Conservation (phyloP, 2,329 filamentous ascomycete genomes). For the Penicillium oxalicum region DNA sequence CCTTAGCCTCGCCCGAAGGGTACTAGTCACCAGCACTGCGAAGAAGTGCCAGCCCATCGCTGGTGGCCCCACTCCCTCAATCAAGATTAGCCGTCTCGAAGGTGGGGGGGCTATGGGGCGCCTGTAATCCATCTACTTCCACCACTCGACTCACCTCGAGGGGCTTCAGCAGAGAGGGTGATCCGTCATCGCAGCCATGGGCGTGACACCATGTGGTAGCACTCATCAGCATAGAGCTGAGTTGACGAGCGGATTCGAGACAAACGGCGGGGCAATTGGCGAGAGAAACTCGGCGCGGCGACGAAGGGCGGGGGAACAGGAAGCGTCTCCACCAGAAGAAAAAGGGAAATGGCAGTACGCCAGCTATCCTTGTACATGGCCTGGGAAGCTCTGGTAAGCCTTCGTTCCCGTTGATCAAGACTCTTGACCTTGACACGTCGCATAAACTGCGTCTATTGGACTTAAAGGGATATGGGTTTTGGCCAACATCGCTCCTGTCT, state of each 20-base stretch:
- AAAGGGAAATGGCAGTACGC: slow-evolving; percentile 3
- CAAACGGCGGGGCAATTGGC: neutral
- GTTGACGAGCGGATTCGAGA: neutral
- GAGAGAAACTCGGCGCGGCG: neutral
- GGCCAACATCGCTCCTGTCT: slow-evolving; percentile 45
- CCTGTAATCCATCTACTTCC: neutral
- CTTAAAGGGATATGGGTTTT: slow-evolving; percentile 52
- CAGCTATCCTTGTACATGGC: slow-evolving; percentile 52
- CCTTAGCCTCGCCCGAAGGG: too few species aligned
- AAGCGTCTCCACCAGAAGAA: neutral
- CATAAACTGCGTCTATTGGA: slow-evolving; percentile 45
- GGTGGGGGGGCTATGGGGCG: neutral
- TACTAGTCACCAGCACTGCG: too few species aligned
- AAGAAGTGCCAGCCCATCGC: too few species aligned
- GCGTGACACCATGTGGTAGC: neutral
- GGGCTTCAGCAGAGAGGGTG: neutral
- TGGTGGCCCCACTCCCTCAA: neutral
- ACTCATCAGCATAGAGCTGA: neutral
- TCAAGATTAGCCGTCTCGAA: neutral
- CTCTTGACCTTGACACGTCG: slow-evolving; percentile 19
- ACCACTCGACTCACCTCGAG: neutral
- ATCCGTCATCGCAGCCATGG: neutral
- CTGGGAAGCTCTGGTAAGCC: slow-evolving; percentile 45
- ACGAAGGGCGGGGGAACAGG: neutral
- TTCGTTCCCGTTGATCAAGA: slow-evolving; percentile 43